Base-by-base conservation (phyloP, 352 stramenopile genomes). In the Globisporangium cylindrosporum region DNA sequence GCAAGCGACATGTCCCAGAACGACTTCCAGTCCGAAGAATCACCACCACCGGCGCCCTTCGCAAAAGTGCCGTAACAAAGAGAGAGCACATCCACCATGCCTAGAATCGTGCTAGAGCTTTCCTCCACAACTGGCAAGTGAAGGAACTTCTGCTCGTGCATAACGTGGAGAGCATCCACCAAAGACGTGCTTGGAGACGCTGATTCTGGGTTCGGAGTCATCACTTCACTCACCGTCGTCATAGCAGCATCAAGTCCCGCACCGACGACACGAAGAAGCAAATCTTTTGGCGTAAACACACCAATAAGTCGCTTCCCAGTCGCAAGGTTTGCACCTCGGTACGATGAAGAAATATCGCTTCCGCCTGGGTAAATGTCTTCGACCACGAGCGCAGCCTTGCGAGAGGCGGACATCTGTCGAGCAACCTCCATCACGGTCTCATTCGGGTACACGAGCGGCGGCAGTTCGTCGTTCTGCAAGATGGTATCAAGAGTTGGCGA, bases 111-210 rank as follows among this genome's bases (percentile, higher is more conserved):
- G 5, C 75, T 71, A 2, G 83, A 86, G 18, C 72, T 80, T 25
- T 88, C 65, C 51, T 98, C 94, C 14, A 98, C 95, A 1, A 99
- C 94, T 25, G 97, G 97, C 55, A 99, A 71, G 66, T 98, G 97
- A 34, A 99, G 75, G 73, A 99, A 99, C 65, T 97, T 96, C 69
- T 99, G 96, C 64, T 99, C 97, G 69, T 99, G 95, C 96, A 99
- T 99, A 25, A 98, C 93, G 72, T 99, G 97, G 49, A 99, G 81
- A 22, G 97, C 97, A 64, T 99, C 97, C 9, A 99, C 78, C 10
- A 99, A 90, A 32, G 92, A 97, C 4, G 93, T 98, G 59, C 81
- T 95, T 6, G 95, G 94, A 20, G 84, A 84, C 20, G 98, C 94
- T 18, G 90, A 91, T 74, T 99, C 97, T 1, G 97, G 97, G 67